Evolutionary conservation across 192 early-diverging fungal genomes (phyloP).

Genomic region (Thoreauomyces humboldtii): DNA sequence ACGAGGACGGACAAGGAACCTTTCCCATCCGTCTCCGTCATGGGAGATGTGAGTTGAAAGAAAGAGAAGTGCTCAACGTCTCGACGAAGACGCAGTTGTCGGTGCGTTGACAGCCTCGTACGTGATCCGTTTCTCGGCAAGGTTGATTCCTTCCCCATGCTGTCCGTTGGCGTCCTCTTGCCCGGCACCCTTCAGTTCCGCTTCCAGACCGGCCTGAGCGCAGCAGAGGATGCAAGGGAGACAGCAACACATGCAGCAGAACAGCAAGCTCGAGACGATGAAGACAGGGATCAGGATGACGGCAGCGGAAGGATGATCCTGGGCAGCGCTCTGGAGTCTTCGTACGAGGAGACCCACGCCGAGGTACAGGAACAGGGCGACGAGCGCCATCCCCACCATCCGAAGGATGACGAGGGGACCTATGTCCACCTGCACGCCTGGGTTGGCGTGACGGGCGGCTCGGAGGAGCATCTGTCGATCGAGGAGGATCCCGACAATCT

Average conservation of each 20-base stretch:
- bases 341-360: constrained; percentile 42
- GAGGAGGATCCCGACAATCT: constrained; percentile 23
- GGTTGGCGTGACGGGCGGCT: neutral
- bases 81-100: no score
- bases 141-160: no score
- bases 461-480: neutral
- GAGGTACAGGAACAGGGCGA: constrained; percentile 36
- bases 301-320: constrained; percentile 31
- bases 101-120: constrained; percentile 1
- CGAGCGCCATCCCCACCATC: constrained; percentile 26
- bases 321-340: constrained; percentile 23
- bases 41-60: no score
- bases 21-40: no score
- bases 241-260: constrained; percentile 51
- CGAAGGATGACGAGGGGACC: constrained; percentile 12
- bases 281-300: constrained; percentile 55
- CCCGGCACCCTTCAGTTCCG: neutral
- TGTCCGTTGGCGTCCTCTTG: neutral
- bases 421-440: constrained; percentile 17
- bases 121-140: neutral
- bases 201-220: constrained; percentile 14
- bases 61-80: no score
- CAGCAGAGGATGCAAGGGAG: constrained; percentile 29
- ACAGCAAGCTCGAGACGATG: constrained; percentile 40
- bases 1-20: no score